Base-by-base conservation (phyloP, 164 flowering plant genomes). In the Santalum album region DNA sequence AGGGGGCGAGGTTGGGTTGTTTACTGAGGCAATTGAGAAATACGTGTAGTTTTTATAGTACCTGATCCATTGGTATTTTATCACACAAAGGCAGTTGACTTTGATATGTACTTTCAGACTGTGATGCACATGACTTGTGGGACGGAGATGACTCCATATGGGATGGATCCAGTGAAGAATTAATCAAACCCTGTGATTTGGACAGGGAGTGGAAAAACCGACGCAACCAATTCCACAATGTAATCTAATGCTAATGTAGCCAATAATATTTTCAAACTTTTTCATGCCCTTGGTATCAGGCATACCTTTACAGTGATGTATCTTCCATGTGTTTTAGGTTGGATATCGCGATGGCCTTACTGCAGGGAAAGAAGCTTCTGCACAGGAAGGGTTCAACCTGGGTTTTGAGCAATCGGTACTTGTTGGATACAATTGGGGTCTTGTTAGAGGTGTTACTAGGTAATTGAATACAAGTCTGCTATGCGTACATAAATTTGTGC, bases 341-440 rank as follows among this genome's bases (percentile, higher is more conserved):
- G 98, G 95, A 47, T 91, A 88, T 61, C 90, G 91, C 43, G 98
- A 88, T 59, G 96, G 98, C 26, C 49, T 88, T 27, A 65, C 72
- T 25, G 79, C 86, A 12, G 98, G 94, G 23, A 78, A 86, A 69
- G 87, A 88, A 70, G 79, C 80, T 65, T 55, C 87, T 58, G 83
- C 87, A 27, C 96, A 91, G 60, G 89, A 80, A 53, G 96, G 98
- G 24, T 91, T 88, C 62, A 80, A 83, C 64, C 47, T 56, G 23
- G 96, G 96, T 26, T 91, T 82, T 54, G 84, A 81, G 69, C 74
- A 84, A 58, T 86, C 96, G 39, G 82, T 78, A 18, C 25, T 59
- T 63, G 70, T 36, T 27, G 96, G 96, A 19, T 77, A 76, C 69
- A 77, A 68, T 12, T 86, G 79, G 84, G 96, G 96, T 35, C 61